Evolutionary conservation across 208 protist species (phyloP).

Genomic region (Acanthamoeba culbertsoni): DNA sequence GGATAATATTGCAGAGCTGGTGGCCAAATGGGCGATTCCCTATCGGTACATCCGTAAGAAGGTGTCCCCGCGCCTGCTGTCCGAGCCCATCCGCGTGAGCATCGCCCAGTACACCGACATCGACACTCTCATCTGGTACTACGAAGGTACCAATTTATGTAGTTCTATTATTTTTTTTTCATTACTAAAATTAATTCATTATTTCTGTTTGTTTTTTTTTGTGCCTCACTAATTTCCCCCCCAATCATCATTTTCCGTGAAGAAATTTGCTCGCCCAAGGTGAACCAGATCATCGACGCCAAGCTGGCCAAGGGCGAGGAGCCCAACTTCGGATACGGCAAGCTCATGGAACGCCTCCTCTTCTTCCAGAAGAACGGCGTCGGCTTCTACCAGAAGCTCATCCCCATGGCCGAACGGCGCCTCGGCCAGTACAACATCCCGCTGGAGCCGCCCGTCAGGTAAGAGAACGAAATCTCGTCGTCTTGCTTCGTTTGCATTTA

Average conservation of each 20-base stretch:
- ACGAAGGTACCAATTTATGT: background rate
- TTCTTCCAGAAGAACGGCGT: constrained; percentile 18
- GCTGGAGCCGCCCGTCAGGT: constrained; percentile 64
- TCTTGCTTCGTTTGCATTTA: background rate
- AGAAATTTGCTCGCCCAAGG: constrained; percentile 27
- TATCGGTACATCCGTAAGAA: constrained; percentile 25
- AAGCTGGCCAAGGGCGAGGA: constrained; percentile 64
- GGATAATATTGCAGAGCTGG: constrained; percentile 11
- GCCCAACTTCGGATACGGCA: constrained; percentile 66
- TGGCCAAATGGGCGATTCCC: background rate
- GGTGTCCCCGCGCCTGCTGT: background rate
- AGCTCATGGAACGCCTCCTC: constrained; percentile 72
- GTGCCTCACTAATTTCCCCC: background rate
- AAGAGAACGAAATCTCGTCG: background rate
- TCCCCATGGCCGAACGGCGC: constrained; percentile 57
- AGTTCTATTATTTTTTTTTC: background rate
- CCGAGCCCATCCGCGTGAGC: background rate
- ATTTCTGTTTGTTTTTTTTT: background rate
- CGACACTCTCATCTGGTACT: constrained; percentile 52
- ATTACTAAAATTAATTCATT: too few species aligned
- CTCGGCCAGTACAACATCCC: constrained; percentile 31
- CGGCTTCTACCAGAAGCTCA: constrained; percentile 43
- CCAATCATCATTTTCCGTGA: background rate
- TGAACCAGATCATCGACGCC: constrained; percentile 30
- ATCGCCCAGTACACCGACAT: constrained; percentile 28